These are phyloP conservation scores for Toxicodendron radicans DNA, from an alignment of 345 rosid genomes.

Conservation along the genomic window DNA sequence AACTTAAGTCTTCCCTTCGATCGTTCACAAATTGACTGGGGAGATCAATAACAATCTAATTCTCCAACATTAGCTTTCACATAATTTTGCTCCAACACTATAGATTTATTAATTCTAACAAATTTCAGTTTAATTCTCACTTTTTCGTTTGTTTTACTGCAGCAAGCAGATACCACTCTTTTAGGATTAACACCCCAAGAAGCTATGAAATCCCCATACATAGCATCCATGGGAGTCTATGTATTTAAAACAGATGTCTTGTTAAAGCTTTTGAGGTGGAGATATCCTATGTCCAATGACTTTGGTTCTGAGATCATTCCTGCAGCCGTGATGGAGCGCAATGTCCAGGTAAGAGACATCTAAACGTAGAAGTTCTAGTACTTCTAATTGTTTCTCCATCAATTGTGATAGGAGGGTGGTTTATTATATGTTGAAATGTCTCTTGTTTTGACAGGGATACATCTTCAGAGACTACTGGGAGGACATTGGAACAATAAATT, in stretches of 20 bases:
- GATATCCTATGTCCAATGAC: slow-evolving; percentile 81
- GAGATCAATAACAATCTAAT: background rate
- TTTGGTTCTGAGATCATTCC: slow-evolving; percentile 96
- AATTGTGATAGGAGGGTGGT: background rate
- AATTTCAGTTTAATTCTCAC: background rate
- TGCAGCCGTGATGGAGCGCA: slow-evolving; percentile 75
- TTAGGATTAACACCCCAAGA: slow-evolving; percentile 70
- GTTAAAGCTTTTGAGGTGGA: slow-evolving; percentile 68
- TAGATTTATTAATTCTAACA: too few relatives aligned
- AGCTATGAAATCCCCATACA: slow-evolving; percentile 60
- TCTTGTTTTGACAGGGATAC: slow-evolving; percentile 53
- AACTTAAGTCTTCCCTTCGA: background rate
- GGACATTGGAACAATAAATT: slow-evolving; percentile 87
- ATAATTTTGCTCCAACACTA: background rate
- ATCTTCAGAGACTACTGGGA: slow-evolving; percentile 90
- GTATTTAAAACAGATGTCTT: slow-evolving; percentile 73
- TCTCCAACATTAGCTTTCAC: background rate
- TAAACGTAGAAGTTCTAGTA: background rate
- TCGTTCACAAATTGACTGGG: background rate
- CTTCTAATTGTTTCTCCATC: slow-evolving; percentile 4
- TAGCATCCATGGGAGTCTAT: slow-evolving; percentile 97
- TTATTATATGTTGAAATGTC: slow-evolving; percentile 2
- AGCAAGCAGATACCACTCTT: slow-evolving; percentile 70
- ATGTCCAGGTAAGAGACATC: slow-evolving; percentile 62
- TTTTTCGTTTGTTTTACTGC: slow-evolving; percentile 26